Percentiles rank a stretch among this genome's conserved stretches.
Evolutionary conservation across 2,329 filamentous ascomycete species (phyloP).

Genomic region (Aspergillus oerlinghausenensis): DNA sequence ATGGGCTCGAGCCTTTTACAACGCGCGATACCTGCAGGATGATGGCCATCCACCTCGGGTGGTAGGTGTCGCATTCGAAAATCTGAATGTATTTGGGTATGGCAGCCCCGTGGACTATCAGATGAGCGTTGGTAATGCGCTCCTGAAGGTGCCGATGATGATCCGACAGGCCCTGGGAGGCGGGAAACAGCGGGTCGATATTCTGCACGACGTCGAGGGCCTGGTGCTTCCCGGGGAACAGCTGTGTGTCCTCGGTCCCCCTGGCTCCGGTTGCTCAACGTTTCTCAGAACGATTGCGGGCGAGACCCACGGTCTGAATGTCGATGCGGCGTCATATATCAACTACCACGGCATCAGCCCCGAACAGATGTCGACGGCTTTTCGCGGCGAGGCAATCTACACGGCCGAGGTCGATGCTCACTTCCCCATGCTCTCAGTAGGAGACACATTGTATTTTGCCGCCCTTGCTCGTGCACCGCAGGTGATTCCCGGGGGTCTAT

Average conservation of each 20-base stretch:
- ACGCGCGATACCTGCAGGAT: neutral
- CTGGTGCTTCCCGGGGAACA: slow-evolving; percentile 50
- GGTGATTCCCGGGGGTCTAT: slow-evolving; percentile 7
- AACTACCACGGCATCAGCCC: slow-evolving; percentile 67
- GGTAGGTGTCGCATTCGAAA: neutral
- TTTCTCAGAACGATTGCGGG: slow-evolving; percentile 77
- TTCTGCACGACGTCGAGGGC: slow-evolving; percentile 57
- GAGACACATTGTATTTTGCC: slow-evolving; percentile 70
- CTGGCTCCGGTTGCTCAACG: slow-evolving; percentile 63
- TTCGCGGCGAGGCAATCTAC: slow-evolving; percentile 61
- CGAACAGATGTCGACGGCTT: slow-evolving; percentile 57
- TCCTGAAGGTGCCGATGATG: slow-evolving; percentile 1
- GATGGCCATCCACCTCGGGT: neutral
- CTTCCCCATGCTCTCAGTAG: slow-evolving; percentile 57
- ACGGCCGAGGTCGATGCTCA: slow-evolving; percentile 43
- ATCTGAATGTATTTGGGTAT: slow-evolving; percentile 3
- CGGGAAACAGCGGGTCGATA: slow-evolving; percentile 31
- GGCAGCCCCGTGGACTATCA: slow-evolving; percentile 8
- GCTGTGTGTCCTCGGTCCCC: slow-evolving; percentile 46
- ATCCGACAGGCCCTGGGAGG: neutral
- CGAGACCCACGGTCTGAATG: slow-evolving; percentile 70
- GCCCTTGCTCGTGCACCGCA: slow-evolving; percentile 54
- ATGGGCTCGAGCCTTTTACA: slow-evolving; percentile 5
- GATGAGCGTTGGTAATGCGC: slow-evolving; percentile 7
- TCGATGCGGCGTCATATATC: slow-evolving; percentile 64